These are phyloP conservation scores for Arthromyces matolae DNA, from an alignment of 768 basidiomycete species.

Conservation along the genomic window DNA sequence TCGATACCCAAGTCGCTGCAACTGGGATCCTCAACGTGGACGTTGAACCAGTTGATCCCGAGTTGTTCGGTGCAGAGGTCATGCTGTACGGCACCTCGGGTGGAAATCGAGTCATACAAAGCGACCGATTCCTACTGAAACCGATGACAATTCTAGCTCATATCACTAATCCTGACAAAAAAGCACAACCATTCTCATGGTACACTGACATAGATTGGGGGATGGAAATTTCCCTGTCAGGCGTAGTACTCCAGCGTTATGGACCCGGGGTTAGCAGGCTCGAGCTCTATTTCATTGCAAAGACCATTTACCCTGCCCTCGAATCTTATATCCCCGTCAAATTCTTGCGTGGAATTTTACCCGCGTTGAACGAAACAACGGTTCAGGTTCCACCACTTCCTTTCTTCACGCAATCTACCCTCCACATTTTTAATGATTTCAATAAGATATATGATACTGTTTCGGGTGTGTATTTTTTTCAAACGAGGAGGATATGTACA, in stretches of 20 bases:
- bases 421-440: not conserved
- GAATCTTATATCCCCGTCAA: not conserved
- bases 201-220: not conserved
- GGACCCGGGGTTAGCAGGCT: not conserved
- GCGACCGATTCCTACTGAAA: not conserved
- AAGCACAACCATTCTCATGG: not conserved
- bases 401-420: not conserved
- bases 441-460: not conserved
- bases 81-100: not conserved
- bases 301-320: not conserved
- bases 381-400: not conserved
- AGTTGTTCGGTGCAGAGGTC: not conserved
- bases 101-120: not conserved
- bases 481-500: not conserved
- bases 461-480: not conserved
- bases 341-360: not conserved
- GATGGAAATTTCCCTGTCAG: not conserved
- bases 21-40: not conserved
- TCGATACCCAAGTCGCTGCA: not conserved
- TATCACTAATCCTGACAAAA: not conserved
- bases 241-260: not conserved
- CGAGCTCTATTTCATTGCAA: constrained; percentile 4
- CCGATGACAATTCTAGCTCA: not conserved
- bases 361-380: not conserved
- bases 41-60: not conserved